Evolutionary conservation across 2,329 filamentous ascomycete genomes (phyloP).

Genomic region (Lecanicillium sp.): DNA sequence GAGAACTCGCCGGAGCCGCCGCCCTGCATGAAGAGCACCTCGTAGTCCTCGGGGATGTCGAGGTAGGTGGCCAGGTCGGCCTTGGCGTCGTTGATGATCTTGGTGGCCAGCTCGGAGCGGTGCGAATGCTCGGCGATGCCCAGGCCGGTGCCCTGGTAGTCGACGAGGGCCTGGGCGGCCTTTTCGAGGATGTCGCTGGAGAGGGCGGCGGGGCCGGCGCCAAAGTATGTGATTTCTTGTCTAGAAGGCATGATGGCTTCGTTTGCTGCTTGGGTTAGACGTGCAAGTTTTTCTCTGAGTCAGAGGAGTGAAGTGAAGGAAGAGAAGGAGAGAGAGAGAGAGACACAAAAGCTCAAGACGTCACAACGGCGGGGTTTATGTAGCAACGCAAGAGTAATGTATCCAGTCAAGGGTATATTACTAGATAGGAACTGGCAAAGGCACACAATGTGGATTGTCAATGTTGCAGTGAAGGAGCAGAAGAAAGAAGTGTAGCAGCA

Average conservation of each 20-base stretch:
- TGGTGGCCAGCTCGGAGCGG: slow-evolving; percentile 69
- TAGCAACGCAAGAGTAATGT: slow-evolving; percentile 10
- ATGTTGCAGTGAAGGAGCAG: background rate
- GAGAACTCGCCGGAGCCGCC: slow-evolving; percentile 85
- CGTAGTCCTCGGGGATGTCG: slow-evolving; percentile 80
- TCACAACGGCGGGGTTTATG: slow-evolving; percentile 12
- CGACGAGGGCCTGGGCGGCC: slow-evolving; percentile 70
- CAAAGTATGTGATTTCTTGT: slow-evolving; percentile 77
- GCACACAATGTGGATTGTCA: background rate
- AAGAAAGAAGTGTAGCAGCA: background rate
- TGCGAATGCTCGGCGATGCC: slow-evolving; percentile 83
- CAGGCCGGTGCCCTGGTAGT: slow-evolving; percentile 75
- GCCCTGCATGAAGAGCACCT: slow-evolving; percentile 81
- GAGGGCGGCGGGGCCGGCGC: slow-evolving; percentile 81
- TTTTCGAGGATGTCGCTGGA: slow-evolving; percentile 75
- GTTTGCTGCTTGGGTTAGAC: slow-evolving; percentile 3
- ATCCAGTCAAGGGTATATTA: slow-evolving; percentile 13
- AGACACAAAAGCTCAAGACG: slow-evolving; percentile 1
- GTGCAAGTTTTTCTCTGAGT: background rate
- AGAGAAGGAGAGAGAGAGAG: background rate
- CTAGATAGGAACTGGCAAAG: slow-evolving; percentile 11
- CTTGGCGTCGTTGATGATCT: slow-evolving; percentile 75
- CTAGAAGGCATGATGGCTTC: slow-evolving; percentile 58
- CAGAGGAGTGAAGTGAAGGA: background rate
- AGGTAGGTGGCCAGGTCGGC: slow-evolving; percentile 66